Base-by-base conservation (phyloP, 2,329 filamentous ascomycete species). In the Cryphonectria nitschkei region DNA sequence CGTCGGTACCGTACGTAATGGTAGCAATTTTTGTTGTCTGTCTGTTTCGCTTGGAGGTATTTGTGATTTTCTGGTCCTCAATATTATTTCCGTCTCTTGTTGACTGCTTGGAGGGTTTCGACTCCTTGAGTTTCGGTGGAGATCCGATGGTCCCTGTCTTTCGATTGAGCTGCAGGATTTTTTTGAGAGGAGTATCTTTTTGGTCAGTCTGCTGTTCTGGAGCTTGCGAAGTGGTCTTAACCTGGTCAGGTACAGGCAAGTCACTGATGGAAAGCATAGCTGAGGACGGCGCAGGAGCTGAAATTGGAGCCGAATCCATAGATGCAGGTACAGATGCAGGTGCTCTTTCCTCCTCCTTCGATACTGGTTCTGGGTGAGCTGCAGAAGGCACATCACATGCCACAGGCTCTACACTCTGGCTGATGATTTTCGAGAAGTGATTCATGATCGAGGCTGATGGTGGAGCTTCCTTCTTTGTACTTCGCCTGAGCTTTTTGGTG, bases 111-210 rank as follows among this genome's bases (percentile, higher is more conserved):
- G 14, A 26, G 14, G 73, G 0, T n/a, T 71, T 73, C 29, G 73
- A 64, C 1, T 77, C 76, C 74, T 89, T 92, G 3, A 83, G 81
- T 64, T 84, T 87, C 0, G 89, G 89, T 0, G 89, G 88, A 5
- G 88, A 88, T 4, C 88, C 88, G 65, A 90, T 85, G 1, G 88
- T 91, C 6, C 89, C 88, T 1, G 88, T 90, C 72, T 84, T 87
- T 0, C 83, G 82, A 72, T 91, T 90, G 75, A 90, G 83, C 72
- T 82, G 85, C 29, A 90, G 78, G 0, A 90, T 74, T 73, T 86
- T 89, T 60, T 81, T 83, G 0, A 84, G 80, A 67, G 14, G 71
- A 39, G 8, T 67, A 68, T 26, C 64, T 58, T 26, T 65, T 2
- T 67, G 61, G 3, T 2, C 29, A 26, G 2, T 50, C 43, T 50